Evolutionary conservation across 768 basidiomycete genomes (phyloP), one percentile per base, ranked within the genome.

Genomic region (Infundibulicybe gibba): DNA sequence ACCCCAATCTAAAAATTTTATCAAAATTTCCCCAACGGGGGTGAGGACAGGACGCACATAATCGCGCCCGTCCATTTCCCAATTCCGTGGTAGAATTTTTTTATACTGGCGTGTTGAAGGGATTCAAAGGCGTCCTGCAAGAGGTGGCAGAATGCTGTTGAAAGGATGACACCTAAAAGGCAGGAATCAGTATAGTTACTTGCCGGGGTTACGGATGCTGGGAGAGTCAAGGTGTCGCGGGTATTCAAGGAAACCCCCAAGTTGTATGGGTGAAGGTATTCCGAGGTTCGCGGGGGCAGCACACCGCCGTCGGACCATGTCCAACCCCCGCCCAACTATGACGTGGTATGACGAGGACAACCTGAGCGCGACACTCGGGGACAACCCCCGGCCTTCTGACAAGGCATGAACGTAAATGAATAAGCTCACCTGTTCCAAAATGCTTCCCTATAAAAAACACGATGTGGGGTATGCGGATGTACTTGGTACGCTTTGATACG

Each of bases 371-470:
- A 25, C 25, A 8, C 25, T 25, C 8, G 25, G 25, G 25, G 25
- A 4, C 8, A 25, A 25, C 25, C 25, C 25, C 25, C 3, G 3
- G 4, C 25, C 25, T 25, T 25, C 25, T 8, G 8, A 3, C 8
- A 3, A 25, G 15, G 11, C 43, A 47, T 34, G 12, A 17, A 19
- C 40, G 34, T 6, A 13, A 32, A 30, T 39, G 38, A 16, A 20
- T 17, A n/a, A 3, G 40, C 59, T 17, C 35, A 79, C 83, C 80
- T 12, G 90, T 91, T 32, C 90, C 90, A 54, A 91, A 90, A 59
- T 92, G 90, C 56, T 90, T 92, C 33, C 86, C 88, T n/a, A 89
- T 70, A 63, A 92, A 91, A 60, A 92, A 91, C 14, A 85, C 56
- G 13, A 87, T 67, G 17, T 74, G 74, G 1, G 87, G 87, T 54